Evolutionary conservation across 768 basidiomycete species (phyloP).

Genomic region (Mycena haematopus): DNA sequence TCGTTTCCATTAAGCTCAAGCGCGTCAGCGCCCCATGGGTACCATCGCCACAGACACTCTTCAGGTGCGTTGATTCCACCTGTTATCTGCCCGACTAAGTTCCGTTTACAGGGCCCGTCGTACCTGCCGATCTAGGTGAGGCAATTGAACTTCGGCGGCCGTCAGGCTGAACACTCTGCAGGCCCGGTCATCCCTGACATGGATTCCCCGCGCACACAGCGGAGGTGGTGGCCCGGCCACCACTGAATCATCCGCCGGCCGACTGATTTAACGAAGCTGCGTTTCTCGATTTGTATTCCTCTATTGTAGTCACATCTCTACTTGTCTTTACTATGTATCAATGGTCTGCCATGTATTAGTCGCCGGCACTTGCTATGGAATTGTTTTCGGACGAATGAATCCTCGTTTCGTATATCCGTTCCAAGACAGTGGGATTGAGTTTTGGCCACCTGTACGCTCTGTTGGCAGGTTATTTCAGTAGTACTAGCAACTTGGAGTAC

Average conservation of each 20-base stretch:
- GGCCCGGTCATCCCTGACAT: slow-evolving; percentile 27
- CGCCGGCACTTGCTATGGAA: slow-evolving; percentile 8
- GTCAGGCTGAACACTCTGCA: slow-evolving; percentile 20
- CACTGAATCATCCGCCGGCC: background rate
- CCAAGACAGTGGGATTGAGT: slow-evolving; percentile 42
- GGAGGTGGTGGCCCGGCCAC: slow-evolving; percentile 20
- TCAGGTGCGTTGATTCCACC: slow-evolving; percentile 28
- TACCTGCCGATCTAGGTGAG: slow-evolving; percentile 29
- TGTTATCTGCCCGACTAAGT: slow-evolving; percentile 15
- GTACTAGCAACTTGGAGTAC: background rate
- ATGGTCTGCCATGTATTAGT: slow-evolving; percentile 4
- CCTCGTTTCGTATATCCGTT: slow-evolving; percentile 31
- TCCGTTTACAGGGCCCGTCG: slow-evolving; percentile 29
- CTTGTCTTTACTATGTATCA: slow-evolving; percentile 5
- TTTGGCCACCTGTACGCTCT: slow-evolving; percentile 45
- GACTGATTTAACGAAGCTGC: background rate
- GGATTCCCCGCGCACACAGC: slow-evolving; percentile 18
- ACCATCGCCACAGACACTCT: slow-evolving; percentile 22
- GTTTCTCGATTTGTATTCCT: slow-evolving; percentile 5
- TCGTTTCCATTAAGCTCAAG: slow-evolving; percentile 5
- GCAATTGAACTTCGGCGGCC: slow-evolving; percentile 17
- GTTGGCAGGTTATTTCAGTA: slow-evolving; percentile 4
- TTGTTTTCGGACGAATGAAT: background rate
- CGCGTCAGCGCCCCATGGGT: slow-evolving; percentile 8
- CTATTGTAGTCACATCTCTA: slow-evolving; percentile 15